phyloP scores from a whole-genome alignment of 2,329 filamentous ascomycete species.

The Exophiala sp. region DNA sequence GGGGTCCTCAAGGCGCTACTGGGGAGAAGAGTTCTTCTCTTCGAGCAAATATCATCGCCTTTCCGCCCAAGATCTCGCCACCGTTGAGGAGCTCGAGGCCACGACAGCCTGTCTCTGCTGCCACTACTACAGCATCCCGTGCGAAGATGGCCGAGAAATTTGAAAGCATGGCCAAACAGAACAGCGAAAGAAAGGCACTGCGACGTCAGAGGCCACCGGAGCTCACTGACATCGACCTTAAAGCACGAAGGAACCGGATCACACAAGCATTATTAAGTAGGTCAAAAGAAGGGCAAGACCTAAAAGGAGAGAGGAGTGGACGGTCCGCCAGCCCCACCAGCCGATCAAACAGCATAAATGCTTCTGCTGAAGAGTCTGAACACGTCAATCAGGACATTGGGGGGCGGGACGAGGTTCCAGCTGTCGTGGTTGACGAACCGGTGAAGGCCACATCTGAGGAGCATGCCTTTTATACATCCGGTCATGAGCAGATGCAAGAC shows the following conservation, averaged over 20 bases:
- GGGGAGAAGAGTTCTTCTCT: slow-evolving; percentile 54
- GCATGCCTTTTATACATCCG: slow-evolving; percentile 14
- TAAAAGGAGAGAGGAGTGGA: slow-evolving; percentile 7
- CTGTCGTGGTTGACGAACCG: slow-evolving; percentile 20
- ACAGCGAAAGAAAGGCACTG: slow-evolving; percentile 34
- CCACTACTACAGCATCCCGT: slow-evolving; percentile 65
- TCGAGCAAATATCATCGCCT: slow-evolving; percentile 66
- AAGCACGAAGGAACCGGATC: slow-evolving; percentile 72
- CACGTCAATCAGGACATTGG: background rate
- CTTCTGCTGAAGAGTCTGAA: slow-evolving; percentile 18
- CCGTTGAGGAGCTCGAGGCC: slow-evolving; percentile 74
- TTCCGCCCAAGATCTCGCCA: slow-evolving; percentile 68
- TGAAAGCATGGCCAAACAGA: slow-evolving; percentile 37
- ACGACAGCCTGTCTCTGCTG: slow-evolving; percentile 69
- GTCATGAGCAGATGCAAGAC: slow-evolving; percentile 13
- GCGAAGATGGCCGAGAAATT: slow-evolving; percentile 58
- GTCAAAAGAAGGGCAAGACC: slow-evolving; percentile 26
- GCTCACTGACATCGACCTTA: slow-evolving; percentile 75
- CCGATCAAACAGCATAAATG: slow-evolving; percentile 13
- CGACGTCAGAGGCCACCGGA: slow-evolving; percentile 48
- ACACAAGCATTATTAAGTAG: slow-evolving; percentile 80
- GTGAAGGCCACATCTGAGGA: slow-evolving; percentile 15
- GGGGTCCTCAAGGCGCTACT: slow-evolving; percentile 32
- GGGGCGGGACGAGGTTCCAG: slow-evolving; percentile 17
- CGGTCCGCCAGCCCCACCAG: slow-evolving; percentile 8